phyloP scores from a whole-genome alignment of 116 monocot species.

The Trichopus zeylanicus region DNA sequence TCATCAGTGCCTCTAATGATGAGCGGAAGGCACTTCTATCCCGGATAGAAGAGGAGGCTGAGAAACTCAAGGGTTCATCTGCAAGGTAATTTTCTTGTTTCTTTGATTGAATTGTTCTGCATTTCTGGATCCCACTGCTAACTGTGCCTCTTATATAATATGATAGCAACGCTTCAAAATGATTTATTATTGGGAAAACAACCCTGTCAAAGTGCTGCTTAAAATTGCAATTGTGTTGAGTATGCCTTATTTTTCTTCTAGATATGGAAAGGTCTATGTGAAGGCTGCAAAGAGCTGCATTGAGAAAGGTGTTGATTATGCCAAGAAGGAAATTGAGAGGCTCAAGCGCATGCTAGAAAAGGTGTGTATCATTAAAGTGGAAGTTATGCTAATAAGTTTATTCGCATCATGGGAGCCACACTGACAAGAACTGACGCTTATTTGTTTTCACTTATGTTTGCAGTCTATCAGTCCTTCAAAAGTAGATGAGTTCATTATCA shows the following conservation, averaged over 20 bases:
- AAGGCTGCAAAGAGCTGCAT: constrained; percentile 63
- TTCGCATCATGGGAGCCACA: not conserved
- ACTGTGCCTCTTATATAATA: too few relatives aligned
- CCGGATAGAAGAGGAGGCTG: constrained; percentile 69
- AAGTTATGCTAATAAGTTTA: not conserved
- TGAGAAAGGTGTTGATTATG: constrained; percentile 65
- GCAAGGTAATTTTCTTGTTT: constrained; percentile 41
- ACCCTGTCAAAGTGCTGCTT: too few relatives aligned
- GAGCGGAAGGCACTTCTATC: constrained; percentile 51
- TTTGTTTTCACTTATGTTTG: constrained; percentile 1
- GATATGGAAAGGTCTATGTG: constrained; percentile 74
- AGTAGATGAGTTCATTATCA: constrained; percentile 77
- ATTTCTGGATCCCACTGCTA: not conserved
- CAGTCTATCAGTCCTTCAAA: constrained; percentile 73
- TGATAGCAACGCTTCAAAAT: too few relatives aligned
- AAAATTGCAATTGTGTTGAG: too few relatives aligned
- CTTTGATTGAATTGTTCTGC: not conserved
- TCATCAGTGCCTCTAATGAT: constrained; percentile 40
- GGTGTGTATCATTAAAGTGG: constrained; percentile 13
- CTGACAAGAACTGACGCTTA: not conserved
- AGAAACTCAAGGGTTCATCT: constrained; percentile 59
- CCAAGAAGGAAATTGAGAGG: constrained; percentile 75
- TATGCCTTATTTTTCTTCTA: constrained; percentile 10
- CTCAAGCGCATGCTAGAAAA: constrained; percentile 81
- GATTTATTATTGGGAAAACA: too few relatives aligned